phyloP scores from a whole-genome alignment of 108 stramenopile genomes.

The Nitzschia sp. region DNA sequence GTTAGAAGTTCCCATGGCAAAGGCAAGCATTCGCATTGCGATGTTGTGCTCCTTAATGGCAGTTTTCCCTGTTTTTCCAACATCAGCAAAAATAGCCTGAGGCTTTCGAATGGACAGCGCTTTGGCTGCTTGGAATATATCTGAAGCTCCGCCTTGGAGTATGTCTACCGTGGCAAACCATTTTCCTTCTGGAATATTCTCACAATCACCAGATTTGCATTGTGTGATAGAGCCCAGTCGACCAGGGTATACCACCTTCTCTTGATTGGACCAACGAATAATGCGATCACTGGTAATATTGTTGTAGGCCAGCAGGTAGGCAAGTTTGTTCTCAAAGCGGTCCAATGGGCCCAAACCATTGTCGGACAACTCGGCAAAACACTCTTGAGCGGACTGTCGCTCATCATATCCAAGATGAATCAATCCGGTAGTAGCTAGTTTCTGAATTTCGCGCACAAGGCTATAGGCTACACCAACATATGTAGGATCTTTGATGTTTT shows the following conservation, averaged over 20 bases:
- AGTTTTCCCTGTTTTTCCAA: background rate
- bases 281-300: slow-evolving; percentile 9
- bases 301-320: background rate
- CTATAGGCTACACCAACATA: slow-evolving; percentile 10
- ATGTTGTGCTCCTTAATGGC: slow-evolving; percentile 4
- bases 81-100: slow-evolving; percentile 18
- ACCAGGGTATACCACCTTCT: slow-evolving; percentile 19
- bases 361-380: slow-evolving; percentile 21
- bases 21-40: slow-evolving; percentile 25
- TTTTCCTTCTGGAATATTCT: background rate
- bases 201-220: slow-evolving; percentile 16
- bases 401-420: slow-evolving; percentile 40
- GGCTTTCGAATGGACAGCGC: slow-evolving; percentile 11
- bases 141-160: slow-evolving; percentile 5
- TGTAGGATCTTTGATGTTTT: slow-evolving; percentile 9
- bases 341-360: background rate
- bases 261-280: slow-evolving; percentile 36
- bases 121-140: slow-evolving; percentile 5
- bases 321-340: slow-evolving; percentile 28
- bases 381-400: slow-evolving; percentile 20
- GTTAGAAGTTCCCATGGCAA: slow-evolving; percentile 24
- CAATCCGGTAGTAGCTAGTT: slow-evolving; percentile 19
- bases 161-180: slow-evolving; percentile 37
- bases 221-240: slow-evolving; percentile 31
- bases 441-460: slow-evolving; percentile 13